A percentile compares a stretch with the other conserved stretches of the same genome.
Evolutionary conservation across 345 rosid genomes (phyloP).

Genomic region (Tarenaya hassleriana): DNA sequence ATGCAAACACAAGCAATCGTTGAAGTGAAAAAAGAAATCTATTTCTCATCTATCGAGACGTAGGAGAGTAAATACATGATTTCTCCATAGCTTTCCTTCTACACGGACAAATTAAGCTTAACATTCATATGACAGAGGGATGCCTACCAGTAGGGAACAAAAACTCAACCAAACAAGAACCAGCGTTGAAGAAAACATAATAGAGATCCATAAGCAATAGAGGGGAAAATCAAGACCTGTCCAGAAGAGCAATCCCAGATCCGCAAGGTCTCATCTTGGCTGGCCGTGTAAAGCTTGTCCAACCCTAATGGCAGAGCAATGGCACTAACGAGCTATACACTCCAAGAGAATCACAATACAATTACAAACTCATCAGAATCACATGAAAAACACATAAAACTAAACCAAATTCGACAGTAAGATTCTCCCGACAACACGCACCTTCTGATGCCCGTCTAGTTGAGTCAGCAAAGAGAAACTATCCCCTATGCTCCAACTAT

Average conservation of each 20-base stretch:
- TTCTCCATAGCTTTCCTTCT: too few species aligned
- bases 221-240: constrained; percentile 49
- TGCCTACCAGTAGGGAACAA: too few species aligned
- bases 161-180: constrained; percentile 1
- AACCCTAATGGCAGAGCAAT: constrained; percentile 81
- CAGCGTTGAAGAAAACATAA: too few species aligned
- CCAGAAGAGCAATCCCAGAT: constrained; percentile 93
- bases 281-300: constrained; percentile 79
- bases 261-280: constrained; percentile 75
- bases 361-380: constrained; percentile 9
- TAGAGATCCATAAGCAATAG: background rate
- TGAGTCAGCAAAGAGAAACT: constrained; percentile 60
- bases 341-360: background rate
- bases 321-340: constrained; percentile 80
- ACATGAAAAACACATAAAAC: constrained; percentile 11
- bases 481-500: constrained; percentile 84
- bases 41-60: too few species aligned
- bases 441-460: constrained; percentile 91
- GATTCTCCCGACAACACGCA: constrained; percentile 1
- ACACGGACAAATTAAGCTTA: too few species aligned
- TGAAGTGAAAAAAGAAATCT: too few species aligned
- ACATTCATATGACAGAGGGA: too few species aligned
- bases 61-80: too few species aligned
- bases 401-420: background rate
- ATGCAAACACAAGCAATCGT: too few species aligned